Evolutionary conservation across 2,329 filamentous ascomycete species (phyloP).

Genomic region (Fusarium concolor): DNA sequence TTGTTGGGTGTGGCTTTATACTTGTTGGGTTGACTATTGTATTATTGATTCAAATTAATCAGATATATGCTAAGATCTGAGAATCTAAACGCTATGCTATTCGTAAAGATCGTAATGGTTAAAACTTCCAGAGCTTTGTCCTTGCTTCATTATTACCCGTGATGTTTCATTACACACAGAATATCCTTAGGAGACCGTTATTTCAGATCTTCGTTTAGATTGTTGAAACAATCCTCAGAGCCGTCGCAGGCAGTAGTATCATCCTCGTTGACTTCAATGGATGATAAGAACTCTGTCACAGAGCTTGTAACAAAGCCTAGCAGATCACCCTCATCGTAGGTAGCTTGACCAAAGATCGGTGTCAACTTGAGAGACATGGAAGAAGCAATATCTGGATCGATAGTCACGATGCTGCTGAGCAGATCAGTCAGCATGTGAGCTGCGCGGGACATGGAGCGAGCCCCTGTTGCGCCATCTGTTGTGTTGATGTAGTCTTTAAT

Average conservation of each 20-base stretch:
- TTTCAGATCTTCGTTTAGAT: constrained; percentile 1
- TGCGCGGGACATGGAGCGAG: constrained; percentile 13
- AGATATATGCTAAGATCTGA: not conserved
- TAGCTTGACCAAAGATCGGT: not conserved
- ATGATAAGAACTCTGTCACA: not conserved
- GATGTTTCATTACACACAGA: constrained; percentile 6
- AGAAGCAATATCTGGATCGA: not conserved
- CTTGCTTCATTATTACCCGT: not conserved
- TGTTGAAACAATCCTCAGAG: not conserved
- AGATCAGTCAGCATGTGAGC: not conserved
- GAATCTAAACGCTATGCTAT: not conserved
- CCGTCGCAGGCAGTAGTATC: not conserved
- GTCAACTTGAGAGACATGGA: not conserved
- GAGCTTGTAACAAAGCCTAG: not conserved
- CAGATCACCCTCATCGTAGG: not conserved
- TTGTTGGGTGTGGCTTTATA: too few species aligned
- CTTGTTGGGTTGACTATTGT: not conserved
- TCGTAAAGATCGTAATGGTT: constrained; percentile 17
- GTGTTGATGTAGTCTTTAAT: not conserved
- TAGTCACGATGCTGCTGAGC: not conserved
- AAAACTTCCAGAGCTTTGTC: not conserved
- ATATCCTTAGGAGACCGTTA: not conserved
- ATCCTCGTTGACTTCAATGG: not conserved
- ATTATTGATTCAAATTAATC: not conserved
- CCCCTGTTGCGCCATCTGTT: not conserved